phyloP scores from a whole-genome alignment of 805 yeast species.

The Dipodascus albidus region DNA sequence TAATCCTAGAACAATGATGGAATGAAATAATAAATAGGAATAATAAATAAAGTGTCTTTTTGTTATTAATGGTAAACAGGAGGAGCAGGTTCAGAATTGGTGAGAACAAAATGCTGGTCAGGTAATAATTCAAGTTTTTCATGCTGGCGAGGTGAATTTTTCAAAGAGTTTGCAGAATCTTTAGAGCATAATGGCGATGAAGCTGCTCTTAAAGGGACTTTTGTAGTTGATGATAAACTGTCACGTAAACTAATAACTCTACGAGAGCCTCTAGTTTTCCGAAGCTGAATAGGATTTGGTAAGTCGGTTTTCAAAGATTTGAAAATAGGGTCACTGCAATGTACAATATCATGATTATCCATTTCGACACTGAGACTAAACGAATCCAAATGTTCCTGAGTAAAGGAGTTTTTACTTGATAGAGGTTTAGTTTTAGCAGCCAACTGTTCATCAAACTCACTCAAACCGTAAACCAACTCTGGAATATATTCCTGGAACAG shows the following conservation, averaged over 20 bases:
- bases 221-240: background rate
- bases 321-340: background rate
- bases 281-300: background rate
- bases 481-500: background rate
- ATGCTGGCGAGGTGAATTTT: background rate
- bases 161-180: background rate
- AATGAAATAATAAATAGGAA: too few relatives aligned
- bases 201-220: background rate
- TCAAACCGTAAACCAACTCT: background rate
- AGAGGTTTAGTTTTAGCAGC: background rate
- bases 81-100: background rate
- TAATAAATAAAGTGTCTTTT: background rate
- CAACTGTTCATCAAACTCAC: background rate
- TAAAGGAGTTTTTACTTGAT: background rate
- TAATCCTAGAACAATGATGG: background rate
- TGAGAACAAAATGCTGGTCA: background rate
- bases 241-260: background rate
- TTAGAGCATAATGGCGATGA: background rate
- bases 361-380: background rate
- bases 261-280: background rate
- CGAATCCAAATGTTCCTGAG: background rate
- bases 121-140: too few relatives aligned
- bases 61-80: background rate
- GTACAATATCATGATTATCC: background rate
- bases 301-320: background rate